Conservation (phyloP, 148 eudicot species). For the Rhododendron molle region DNA sequence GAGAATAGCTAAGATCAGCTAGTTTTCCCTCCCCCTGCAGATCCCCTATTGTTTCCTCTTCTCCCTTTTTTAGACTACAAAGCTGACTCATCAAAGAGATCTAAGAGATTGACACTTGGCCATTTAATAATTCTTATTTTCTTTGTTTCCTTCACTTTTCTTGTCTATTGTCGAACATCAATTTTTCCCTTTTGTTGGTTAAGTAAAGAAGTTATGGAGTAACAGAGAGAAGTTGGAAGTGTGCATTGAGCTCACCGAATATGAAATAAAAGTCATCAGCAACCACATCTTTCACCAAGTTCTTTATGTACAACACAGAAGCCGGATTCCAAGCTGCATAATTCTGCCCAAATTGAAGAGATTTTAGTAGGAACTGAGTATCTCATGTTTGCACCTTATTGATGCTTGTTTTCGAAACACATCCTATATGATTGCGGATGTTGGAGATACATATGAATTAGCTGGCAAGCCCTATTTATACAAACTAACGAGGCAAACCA, state of each 20-base stretch:
- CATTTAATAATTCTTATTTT: too few species aligned
- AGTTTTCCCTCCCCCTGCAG: too few species aligned
- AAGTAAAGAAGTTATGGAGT: background rate
- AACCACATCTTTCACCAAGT: constrained; percentile 90
- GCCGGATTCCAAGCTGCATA: constrained; percentile 83
- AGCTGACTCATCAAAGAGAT: too few species aligned
- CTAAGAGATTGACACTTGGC: too few species aligned
- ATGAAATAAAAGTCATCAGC: constrained; percentile 65
- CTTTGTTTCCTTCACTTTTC: too few species aligned
- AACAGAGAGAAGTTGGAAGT: constrained; percentile 3
- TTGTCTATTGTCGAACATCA: background rate
- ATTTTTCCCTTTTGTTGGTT: background rate
- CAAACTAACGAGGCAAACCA: background rate
- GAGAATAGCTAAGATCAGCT: too few species aligned
- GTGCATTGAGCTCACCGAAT: constrained; percentile 47
- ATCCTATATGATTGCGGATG: background rate
- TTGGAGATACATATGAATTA: constrained; percentile 1
- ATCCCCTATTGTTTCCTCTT: too few species aligned
- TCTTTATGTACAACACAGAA: constrained; percentile 73
- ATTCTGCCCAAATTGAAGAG: constrained; percentile 42
- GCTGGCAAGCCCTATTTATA: background rate
- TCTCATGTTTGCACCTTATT: background rate
- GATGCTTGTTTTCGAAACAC: background rate
- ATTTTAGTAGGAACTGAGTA: background rate
- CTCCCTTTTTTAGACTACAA: too few species aligned